These are phyloP conservation scores for Didymosphaeria variabile DNA, from an alignment of 2,329 filamentous ascomycete species.

Conservation along the genomic window DNA sequence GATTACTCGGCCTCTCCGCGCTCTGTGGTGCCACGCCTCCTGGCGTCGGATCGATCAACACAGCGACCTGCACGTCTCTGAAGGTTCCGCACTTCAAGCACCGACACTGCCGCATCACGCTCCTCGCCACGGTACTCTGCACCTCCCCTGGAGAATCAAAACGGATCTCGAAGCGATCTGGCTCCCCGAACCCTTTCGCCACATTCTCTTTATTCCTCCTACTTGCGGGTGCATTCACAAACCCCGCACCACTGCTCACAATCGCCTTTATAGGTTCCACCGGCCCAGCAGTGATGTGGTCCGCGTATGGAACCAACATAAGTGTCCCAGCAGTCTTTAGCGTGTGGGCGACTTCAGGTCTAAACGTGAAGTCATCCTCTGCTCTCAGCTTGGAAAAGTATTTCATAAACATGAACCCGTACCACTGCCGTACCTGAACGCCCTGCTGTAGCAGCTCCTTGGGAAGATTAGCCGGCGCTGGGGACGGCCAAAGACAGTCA, in stretches of 20 bases:
- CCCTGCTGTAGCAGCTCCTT: constrained; percentile 44
- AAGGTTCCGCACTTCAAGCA: constrained; percentile 48
- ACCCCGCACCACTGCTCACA: constrained; percentile 41
- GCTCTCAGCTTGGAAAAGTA: constrained; percentile 46
- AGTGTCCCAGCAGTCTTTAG: constrained; percentile 43
- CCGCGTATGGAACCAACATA: constrained; percentile 46
- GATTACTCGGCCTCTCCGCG: constrained; percentile 23
- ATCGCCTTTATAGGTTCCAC: constrained; percentile 48
- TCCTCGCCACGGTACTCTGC: constrained; percentile 43
- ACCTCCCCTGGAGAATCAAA: constrained; percentile 44
- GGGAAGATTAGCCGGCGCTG: constrained; percentile 36
- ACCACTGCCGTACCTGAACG: constrained; percentile 46
- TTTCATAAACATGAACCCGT: constrained; percentile 50
- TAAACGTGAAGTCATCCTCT: constrained; percentile 41
- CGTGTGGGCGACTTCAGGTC: constrained; percentile 41
- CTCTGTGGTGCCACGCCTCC: constrained; percentile 15
- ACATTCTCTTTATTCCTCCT: constrained; percentile 22
- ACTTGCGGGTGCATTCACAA: constrained; percentile 35
- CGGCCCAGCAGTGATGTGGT: constrained; percentile 44
- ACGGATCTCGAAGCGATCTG: constrained; percentile 43
- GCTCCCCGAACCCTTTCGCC: constrained; percentile 36
- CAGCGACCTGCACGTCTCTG: constrained; percentile 44
- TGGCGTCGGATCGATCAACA: constrained; percentile 45
- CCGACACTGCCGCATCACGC: constrained; percentile 42
- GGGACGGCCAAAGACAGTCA: constrained; percentile 46